Conservation (phyloP, 2,329 filamentous ascomycete species). For the Mariannaea elegans region DNA sequence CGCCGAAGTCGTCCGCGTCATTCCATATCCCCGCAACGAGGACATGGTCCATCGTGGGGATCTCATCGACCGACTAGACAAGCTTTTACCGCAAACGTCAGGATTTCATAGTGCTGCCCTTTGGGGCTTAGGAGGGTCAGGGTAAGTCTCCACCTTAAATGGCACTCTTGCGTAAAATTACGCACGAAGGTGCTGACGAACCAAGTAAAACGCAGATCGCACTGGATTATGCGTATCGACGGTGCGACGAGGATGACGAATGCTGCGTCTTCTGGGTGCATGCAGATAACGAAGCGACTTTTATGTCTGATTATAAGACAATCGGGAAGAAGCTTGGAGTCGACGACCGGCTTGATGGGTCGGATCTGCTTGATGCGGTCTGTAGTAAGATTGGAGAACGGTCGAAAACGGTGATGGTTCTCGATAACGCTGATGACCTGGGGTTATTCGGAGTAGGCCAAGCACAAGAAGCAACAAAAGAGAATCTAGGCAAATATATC, state of each 20-base stretch:
- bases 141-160: not conserved
- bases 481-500: not conserved
- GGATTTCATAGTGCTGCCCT: constrained; percentile 36
- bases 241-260: constrained; percentile 27
- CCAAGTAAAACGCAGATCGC: constrained; percentile 48
- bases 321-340: not conserved
- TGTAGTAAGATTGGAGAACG: not conserved
- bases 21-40: constrained; percentile 38
- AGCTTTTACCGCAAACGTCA: not conserved
- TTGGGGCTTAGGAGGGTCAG: constrained; percentile 29
- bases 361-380: not conserved
- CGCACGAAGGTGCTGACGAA: constrained; percentile 12
- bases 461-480: not conserved
- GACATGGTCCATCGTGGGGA: constrained; percentile 34
- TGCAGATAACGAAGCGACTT: not conserved
- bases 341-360: not conserved
- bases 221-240: constrained; percentile 44
- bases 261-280: constrained; percentile 27
- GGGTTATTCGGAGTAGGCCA: not conserved
- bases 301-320: not conserved
- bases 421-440: constrained; percentile 24
- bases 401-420: not conserved
- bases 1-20: constrained; percentile 14
- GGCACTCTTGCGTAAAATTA: not conserved
- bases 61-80: constrained; percentile 25